phyloP scores from a whole-genome alignment of 305 asterid species.

The Solanum hybrid region DNA sequence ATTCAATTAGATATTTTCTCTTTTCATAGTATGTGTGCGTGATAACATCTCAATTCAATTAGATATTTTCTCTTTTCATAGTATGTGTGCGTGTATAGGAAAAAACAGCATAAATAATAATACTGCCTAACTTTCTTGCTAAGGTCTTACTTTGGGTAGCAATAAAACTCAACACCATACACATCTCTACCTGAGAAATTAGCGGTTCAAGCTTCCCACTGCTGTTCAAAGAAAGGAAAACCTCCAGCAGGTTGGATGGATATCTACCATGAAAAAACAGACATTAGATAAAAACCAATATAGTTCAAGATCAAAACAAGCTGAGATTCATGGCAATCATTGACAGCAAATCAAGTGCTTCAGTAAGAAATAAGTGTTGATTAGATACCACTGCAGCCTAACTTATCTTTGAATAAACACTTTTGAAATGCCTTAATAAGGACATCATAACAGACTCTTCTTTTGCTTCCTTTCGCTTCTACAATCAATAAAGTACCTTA shows the following conservation, averaged over 20 bases:
- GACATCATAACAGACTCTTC: background rate
- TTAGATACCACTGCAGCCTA: background rate
- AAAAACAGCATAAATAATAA: background rate
- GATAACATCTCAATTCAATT: background rate
- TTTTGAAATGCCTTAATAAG: background rate
- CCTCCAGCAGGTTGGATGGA: slow-evolving; percentile 42
- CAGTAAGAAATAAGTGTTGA: background rate
- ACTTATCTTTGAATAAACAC: background rate
- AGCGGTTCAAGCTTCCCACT: slow-evolving; percentile 55
- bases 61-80: background rate
- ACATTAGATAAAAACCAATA: background rate
- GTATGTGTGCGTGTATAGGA: background rate
- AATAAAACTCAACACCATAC: background rate
- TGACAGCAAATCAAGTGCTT: background rate
- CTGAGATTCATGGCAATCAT: background rate
- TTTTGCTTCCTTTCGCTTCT: background rate
- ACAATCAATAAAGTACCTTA: background rate
- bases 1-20: background rate
- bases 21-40: background rate
- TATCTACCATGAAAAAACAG: slow-evolving; percentile 32
- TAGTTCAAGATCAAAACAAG: background rate
- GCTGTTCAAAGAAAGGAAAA: slow-evolving; percentile 48
- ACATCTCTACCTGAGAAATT: slow-evolving; percentile 54
- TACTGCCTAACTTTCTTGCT: background rate
- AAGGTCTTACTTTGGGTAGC: background rate